Evolutionary conservation across 441 rosid species (phyloP), one percentile per base, ranked within the genome.

Genomic region (Biscutella auriculata): DNA sequence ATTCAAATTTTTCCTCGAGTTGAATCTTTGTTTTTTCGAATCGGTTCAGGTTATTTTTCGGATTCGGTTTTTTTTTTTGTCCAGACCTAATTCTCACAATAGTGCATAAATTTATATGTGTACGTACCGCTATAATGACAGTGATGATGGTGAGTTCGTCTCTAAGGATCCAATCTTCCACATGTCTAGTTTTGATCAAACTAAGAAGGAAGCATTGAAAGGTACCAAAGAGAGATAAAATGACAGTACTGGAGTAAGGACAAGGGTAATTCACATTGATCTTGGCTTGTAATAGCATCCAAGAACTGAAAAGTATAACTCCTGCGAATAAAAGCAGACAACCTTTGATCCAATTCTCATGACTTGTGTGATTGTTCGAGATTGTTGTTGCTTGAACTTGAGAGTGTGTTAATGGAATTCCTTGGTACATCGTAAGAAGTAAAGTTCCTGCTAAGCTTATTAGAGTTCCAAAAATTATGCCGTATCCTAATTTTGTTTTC

Each of bases 221-320:
- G 2, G 85, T 73, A 48, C 80, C 79, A 35, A 84, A 84, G 37
- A 62, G 48, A 16, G 85, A 78, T 70, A 79, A 37, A 11, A 84
- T 59, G 9, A 80, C 79, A 0, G 87, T 84, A 74, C 85, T 76
- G 3, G 90, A 79, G 63, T 83, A 83, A 41, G 76, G 81, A 58
- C 79, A 77, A n/a, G 85, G 87, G 57, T 73, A 81, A 6, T 35
- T 68, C 66, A 12, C 56, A 29, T 78, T 78, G 43, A 79, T 75
- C 39, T 61, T 74, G 19, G 79, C 72, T 68, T 84, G 91, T 34
- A 84, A 26, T 23, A 84, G 74, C 75, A 79, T 79, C 91, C 91
- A 84, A 6, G 73, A 73, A 37, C 82, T 65, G 67, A 74, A 81
- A 30, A 74, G 35, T 14, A 23, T 1, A 60, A 63, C 33, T 36